A percentile compares a stretch with the other conserved stretches of the same genome.
Evolutionary conservation across 2,329 filamentous ascomycete species (phyloP).

Genomic region (Gnomoniopsis sp.): DNA sequence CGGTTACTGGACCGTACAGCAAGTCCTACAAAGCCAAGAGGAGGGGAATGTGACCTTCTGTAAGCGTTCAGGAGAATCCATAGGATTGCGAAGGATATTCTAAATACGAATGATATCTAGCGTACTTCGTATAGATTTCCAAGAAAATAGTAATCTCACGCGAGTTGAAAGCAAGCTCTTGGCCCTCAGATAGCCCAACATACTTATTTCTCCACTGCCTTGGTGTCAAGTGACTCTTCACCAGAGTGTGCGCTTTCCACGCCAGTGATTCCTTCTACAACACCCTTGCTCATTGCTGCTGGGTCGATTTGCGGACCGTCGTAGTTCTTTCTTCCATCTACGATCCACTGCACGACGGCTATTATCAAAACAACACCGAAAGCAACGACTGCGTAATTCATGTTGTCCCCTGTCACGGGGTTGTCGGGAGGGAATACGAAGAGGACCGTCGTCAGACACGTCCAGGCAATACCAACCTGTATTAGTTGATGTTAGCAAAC

Average conservation of each 20-base stretch:
- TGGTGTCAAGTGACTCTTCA: background rate
- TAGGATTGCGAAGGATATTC: background rate
- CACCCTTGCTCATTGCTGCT: slow-evolving; percentile 18
- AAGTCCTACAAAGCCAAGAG: background rate
- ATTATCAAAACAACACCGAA: slow-evolving; percentile 47
- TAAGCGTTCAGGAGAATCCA: background rate
- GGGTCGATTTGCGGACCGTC: slow-evolving; percentile 32
- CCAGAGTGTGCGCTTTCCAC: slow-evolving; percentile 8
- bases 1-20: background rate
- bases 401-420: slow-evolving; percentile 62
- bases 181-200: no score
- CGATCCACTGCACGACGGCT: slow-evolving; percentile 39
- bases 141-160: background rate
- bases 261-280: slow-evolving; percentile 20
- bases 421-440: slow-evolving; percentile 70
- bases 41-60: background rate
- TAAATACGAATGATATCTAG: background rate
- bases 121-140: background rate
- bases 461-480: slow-evolving; percentile 58
- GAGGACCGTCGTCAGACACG: slow-evolving; percentile 67
- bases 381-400: slow-evolving; percentile 57
- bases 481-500: slow-evolving; percentile 26
- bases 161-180: background rate
- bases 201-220: slow-evolving; percentile 6
- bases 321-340: slow-evolving; percentile 49